Conservation (phyloP, 2,329 filamentous ascomycete species). For the Aspergillaceae sp. region DNA sequence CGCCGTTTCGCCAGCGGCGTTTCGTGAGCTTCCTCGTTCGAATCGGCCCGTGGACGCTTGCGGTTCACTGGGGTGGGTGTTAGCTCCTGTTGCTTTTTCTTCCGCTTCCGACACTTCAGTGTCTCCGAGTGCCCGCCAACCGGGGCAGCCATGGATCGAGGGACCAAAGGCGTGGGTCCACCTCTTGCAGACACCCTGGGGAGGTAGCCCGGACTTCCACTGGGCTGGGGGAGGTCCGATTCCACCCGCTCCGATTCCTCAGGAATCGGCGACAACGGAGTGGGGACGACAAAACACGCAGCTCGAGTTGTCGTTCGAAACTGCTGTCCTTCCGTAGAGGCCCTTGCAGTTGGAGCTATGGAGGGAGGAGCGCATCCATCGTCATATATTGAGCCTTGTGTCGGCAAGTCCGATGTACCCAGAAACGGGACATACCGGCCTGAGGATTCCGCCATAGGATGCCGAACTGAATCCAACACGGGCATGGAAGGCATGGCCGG, state of each 20-base stretch:
- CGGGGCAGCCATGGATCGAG: not conserved
- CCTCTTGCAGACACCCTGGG: not conserved
- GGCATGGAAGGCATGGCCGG: not conserved
- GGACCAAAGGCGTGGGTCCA: not conserved
- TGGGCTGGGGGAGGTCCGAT: not conserved
- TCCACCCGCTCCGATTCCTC: slow-evolving; percentile 6
- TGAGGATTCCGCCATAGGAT: not conserved
- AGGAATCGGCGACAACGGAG: slow-evolving; percentile 4
- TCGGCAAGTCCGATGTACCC: not conserved
- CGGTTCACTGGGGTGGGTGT: slow-evolving; percentile 11
- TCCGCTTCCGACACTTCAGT: not conserved
- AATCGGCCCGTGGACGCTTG: slow-evolving; percentile 11
- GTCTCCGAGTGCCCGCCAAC: not conserved
- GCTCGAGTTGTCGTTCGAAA: not conserved
- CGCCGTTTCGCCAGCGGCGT: slow-evolving; percentile 16
- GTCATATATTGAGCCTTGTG: not conserved
- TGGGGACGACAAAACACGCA: not conserved
- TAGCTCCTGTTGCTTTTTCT: slow-evolving; percentile 6
- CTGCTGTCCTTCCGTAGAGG: not conserved
- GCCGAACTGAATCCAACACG: not conserved
- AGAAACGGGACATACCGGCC: not conserved
- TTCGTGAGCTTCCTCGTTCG: slow-evolving; percentile 6
- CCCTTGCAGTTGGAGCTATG: not conserved
- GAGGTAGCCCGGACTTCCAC: not conserved
- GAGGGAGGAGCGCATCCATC: not conserved